Conservation (phyloP, 495 filamentous ascomycete species). For the Tuber borchii region DNA sequence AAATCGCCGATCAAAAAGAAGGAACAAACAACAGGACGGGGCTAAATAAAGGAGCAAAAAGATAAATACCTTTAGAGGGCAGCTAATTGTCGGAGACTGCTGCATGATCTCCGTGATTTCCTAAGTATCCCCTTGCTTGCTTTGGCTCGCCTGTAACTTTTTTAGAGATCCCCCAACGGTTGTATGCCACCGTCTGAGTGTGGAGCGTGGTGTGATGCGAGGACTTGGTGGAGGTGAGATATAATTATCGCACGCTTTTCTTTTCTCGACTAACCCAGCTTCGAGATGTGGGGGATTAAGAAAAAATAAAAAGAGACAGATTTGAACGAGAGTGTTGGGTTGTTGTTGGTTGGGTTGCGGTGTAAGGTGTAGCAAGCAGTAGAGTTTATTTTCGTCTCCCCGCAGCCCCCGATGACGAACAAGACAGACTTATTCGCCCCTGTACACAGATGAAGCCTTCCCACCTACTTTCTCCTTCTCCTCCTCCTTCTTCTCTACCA, state of each 20-base stretch:
- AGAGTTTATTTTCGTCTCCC: slow-evolving; percentile 30
- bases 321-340: slow-evolving; percentile 22
- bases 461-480: slow-evolving; percentile 22
- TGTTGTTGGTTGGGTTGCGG: slow-evolving; percentile 7
- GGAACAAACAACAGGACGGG: not conserved
- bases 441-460: slow-evolving; percentile 23
- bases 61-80: slow-evolving; percentile 42
- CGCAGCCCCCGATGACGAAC: slow-evolving; percentile 31
- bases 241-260: slow-evolving; percentile 35
- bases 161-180: slow-evolving; percentile 23
- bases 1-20: not conserved
- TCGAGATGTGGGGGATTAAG: slow-evolving; percentile 22
- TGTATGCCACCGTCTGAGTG: slow-evolving; percentile 11
- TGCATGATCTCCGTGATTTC: slow-evolving; percentile 40
- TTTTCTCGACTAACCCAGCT: slow-evolving; percentile 25
- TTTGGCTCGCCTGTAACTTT: slow-evolving; percentile 22
- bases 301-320: slow-evolving; percentile 26
- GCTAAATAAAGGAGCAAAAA: slow-evolving; percentile 4
- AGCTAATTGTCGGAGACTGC: slow-evolving; percentile 43
- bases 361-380: slow-evolving; percentile 14
- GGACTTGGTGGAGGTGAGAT: slow-evolving; percentile 24
- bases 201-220: slow-evolving; percentile 9
- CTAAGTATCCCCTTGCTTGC: slow-evolving; percentile 29
- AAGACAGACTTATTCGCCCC: slow-evolving; percentile 25
- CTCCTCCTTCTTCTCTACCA: slow-evolving; percentile 2